A percentile compares a stretch with the other conserved stretches of the same genome.
These are phyloP conservation scores for Phytophthora idaei DNA, from an alignment of 352 stramenopile species.

Conservation along the genomic window DNA sequence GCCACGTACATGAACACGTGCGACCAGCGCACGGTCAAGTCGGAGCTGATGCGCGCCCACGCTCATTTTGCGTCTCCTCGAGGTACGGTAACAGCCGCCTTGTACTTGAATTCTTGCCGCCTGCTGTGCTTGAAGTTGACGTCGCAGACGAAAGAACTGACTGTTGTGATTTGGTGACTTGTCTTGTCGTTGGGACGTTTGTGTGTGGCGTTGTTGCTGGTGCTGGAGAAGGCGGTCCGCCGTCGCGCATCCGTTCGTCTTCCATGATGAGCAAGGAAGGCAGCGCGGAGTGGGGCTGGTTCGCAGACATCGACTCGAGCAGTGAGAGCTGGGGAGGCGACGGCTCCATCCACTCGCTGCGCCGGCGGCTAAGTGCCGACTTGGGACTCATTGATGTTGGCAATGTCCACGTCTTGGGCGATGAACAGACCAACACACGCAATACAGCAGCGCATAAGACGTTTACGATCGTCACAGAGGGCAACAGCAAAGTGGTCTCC, in stretches of 20 bases:
- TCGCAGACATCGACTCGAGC: slow-evolving; percentile 88
- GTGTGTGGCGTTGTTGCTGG: slow-evolving; percentile 30
- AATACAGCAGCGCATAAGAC: slow-evolving; percentile 88
- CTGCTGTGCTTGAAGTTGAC: slow-evolving; percentile 34
- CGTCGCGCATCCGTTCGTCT: slow-evolving; percentile 64
- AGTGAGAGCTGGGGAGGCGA: slow-evolving; percentile 82
- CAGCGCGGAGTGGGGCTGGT: slow-evolving; percentile 89
- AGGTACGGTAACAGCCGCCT: slow-evolving; percentile 40
- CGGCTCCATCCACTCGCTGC: slow-evolving; percentile 62
- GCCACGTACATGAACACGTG: slow-evolving; percentile 91
- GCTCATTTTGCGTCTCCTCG: slow-evolving; percentile 76
- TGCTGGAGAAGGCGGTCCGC: slow-evolving; percentile 34
- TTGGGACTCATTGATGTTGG: slow-evolving; percentile 69
- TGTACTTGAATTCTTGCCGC: slow-evolving; percentile 22
- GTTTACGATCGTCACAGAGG: slow-evolving; percentile 78
- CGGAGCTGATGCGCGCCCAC: slow-evolving; percentile 76
- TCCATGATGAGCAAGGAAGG: slow-evolving; percentile 78
- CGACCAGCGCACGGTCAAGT: slow-evolving; percentile 78
- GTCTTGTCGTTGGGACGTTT: slow-evolving; percentile 33
- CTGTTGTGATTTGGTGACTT: slow-evolving; percentile 35
- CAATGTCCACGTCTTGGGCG: slow-evolving; percentile 77
- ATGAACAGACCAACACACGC: slow-evolving; percentile 85
- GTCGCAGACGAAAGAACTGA: slow-evolving; percentile 33
- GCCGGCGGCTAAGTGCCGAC: slow-evolving; percentile 73
- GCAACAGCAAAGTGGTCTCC: slow-evolving; percentile 80